phyloP scores from a whole-genome alignment of 1,284 basidiomycete genomes.

The Cutaneotrichosporon dermatis region DNA sequence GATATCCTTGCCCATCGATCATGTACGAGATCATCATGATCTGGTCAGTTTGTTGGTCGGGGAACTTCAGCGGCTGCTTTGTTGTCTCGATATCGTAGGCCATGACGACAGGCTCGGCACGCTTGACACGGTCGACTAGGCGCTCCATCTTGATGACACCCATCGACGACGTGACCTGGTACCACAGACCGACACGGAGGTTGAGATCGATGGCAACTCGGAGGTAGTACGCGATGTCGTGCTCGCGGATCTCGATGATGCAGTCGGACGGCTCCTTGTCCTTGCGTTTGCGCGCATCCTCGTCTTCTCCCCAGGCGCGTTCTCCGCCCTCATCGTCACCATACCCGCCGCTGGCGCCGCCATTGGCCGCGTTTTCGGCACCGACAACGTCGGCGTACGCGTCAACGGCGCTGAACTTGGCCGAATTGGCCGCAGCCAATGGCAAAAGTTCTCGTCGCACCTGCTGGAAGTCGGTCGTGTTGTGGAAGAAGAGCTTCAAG shows the following conservation, averaged over 20 bases:
- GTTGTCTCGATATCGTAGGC: slow-evolving; percentile 99
- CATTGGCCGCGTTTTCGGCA: slow-evolving; percentile 56
- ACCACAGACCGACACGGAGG: slow-evolving; percentile 97
- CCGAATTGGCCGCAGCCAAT: slow-evolving; percentile 80
- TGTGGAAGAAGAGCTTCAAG: slow-evolving; percentile 85
- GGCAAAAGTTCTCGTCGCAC: slow-evolving; percentile 87
- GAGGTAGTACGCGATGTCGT: slow-evolving; percentile 95
- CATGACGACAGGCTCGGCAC: slow-evolving; percentile 98
- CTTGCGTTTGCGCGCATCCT: slow-evolving; percentile 49
- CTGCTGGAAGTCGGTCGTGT: slow-evolving; percentile 82
- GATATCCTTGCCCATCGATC: slow-evolving; percentile 69
- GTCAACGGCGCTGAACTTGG: slow-evolving; percentile 93
- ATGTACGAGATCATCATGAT: slow-evolving; percentile 97
- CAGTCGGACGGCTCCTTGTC: slow-evolving; percentile 74
- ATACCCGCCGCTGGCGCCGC: slow-evolving; percentile 55
- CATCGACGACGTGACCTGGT: slow-evolving; percentile 75
- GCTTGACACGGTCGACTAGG: slow-evolving; percentile 83
- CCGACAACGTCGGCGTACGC: slow-evolving; percentile 97
- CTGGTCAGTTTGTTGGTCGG: slow-evolving; percentile 90
- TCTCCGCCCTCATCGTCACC: slow-evolving; percentile 49
- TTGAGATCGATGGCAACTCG: slow-evolving; percentile 96
- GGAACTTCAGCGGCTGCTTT: slow-evolving; percentile 97
- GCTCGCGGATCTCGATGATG: slow-evolving; percentile 92
- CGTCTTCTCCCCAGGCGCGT: slow-evolving; percentile 57
- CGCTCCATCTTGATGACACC: slow-evolving; percentile 73